phyloP scores from a whole-genome alignment of 208 protist genomes.

The Herpetomonas samuelpessoai region DNA sequence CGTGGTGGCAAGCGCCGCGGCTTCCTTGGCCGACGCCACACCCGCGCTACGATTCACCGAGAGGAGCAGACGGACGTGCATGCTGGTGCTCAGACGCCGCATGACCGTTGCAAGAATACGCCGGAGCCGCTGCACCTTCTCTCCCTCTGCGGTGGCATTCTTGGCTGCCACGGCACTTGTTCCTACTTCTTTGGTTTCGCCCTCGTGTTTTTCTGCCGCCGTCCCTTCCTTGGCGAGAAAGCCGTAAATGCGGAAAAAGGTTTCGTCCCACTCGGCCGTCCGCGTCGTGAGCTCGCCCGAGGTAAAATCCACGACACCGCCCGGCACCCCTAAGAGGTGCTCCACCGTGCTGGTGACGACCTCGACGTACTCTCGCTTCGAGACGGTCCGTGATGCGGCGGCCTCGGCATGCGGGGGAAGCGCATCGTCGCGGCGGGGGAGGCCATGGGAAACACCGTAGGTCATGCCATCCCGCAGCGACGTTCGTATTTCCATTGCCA shows the following conservation, averaged over 20 bases:
- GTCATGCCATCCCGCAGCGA: constrained; percentile 69
- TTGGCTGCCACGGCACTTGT: too few species aligned
- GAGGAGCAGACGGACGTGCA: constrained; percentile 81
- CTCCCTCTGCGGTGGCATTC: neutral
- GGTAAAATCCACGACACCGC: constrained; percentile 63
- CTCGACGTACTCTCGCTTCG: constrained; percentile 50
- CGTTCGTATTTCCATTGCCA: constrained; percentile 77
- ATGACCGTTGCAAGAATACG: neutral
- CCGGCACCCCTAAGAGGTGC: constrained; percentile 36
- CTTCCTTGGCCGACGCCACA: constrained; percentile 31
- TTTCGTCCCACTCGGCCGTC: constrained; percentile 7
- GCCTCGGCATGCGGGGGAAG: too few species aligned
- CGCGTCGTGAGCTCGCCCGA: constrained; percentile 40
- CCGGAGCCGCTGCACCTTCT: neutral
- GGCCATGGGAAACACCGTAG: constrained; percentile 1
- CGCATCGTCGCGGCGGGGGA: neutral
- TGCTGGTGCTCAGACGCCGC: constrained; percentile 3
- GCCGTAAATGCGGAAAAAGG: constrained; percentile 15
- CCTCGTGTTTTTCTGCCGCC: constrained; percentile 1
- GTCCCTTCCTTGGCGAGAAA: constrained; percentile 6
- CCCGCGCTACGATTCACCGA: constrained; percentile 62
- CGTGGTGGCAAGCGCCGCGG: constrained; percentile 34
- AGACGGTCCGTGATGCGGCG: too few species aligned
- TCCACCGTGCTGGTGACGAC: constrained; percentile 53
- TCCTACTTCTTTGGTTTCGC: neutral